A percentile compares a stretch with the other conserved stretches of the same genome.
Conservation (phyloP, 768 basidiomycete genomes). For the Lyophyllum shimeji region DNA sequence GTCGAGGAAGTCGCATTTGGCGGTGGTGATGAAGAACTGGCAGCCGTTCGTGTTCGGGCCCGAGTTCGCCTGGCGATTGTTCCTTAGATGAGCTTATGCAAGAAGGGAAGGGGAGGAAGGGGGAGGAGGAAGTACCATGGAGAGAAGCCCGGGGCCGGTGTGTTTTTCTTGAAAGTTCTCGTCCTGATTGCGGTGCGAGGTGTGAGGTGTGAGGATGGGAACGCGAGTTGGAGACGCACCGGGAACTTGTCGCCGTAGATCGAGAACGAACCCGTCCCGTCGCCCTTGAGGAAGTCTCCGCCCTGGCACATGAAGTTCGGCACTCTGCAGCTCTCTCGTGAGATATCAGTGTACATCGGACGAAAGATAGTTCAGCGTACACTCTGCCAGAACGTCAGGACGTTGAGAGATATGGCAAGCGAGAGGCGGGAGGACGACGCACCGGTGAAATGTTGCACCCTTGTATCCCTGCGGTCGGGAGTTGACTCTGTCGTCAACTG, state of each 20-base stretch:
- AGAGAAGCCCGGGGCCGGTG: conserved; percentile 78
- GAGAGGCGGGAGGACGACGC: conserved; percentile 21
- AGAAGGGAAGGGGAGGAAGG: conserved; percentile 1
- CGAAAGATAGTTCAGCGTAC: conserved; percentile 38
- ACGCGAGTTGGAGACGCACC: conserved; percentile 40
- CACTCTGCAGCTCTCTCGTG: conserved; percentile 46
- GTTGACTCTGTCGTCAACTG: conserved; percentile 55
- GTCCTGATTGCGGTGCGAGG: conserved; percentile 50
- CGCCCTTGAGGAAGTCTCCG: conserved; percentile 93
- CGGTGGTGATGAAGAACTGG: conserved; percentile 98
- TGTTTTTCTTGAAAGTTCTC: conserved; percentile 96
- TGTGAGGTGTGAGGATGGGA: not conserved
- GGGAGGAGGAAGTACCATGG: conserved; percentile 61
- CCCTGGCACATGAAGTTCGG: conserved; percentile 98
- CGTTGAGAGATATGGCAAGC: not conserved
- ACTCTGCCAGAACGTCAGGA: conserved; percentile 47
- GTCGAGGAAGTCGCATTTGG: conserved; percentile 93
- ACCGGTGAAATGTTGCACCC: conserved; percentile 90
- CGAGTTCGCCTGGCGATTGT: conserved; percentile 97
- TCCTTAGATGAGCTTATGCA: no score
- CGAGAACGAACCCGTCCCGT: conserved; percentile 96
- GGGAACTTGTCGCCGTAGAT: conserved; percentile 95
- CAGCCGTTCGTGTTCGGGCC: conserved; percentile 94
- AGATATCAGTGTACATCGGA: not conserved
- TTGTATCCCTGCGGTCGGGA: conserved; percentile 91